Conservation (phyloP, 2,329 filamentous ascomycete species). For the Colletotrichum sp. region DNA sequence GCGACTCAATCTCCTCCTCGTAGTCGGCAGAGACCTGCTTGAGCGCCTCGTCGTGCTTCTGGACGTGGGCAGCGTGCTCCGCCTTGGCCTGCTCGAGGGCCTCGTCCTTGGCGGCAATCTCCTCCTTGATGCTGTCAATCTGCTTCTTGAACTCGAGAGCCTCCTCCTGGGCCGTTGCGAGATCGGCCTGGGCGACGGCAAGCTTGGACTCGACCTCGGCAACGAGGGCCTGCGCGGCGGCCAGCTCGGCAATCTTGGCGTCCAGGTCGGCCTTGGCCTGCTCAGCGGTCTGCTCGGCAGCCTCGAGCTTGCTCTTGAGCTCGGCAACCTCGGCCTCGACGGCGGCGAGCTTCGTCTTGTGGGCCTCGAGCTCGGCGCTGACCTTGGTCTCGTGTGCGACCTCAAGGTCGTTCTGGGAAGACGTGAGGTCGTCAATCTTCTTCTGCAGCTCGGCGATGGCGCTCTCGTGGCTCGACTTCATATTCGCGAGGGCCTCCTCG, state of each 20-base stretch:
- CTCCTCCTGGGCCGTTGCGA: conserved; percentile 49
- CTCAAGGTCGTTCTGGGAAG: conserved; percentile 51
- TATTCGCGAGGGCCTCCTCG: conserved; percentile 53
- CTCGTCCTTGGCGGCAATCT: conserved; percentile 52
- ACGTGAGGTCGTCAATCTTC: conserved; percentile 58
- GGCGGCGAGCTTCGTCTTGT: conserved; percentile 48
- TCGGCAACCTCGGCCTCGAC: conserved; percentile 59
- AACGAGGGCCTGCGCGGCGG: conserved; percentile 43
- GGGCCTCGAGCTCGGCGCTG: conserved; percentile 49
- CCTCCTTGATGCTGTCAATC: conserved; percentile 51
- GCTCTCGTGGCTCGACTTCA: conserved; percentile 56
- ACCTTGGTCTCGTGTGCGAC: conserved; percentile 48
- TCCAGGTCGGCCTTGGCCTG: conserved; percentile 49
- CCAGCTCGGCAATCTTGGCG: conserved; percentile 43
- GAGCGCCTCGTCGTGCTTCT: conserved; percentile 63
- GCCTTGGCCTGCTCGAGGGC: conserved; percentile 56
- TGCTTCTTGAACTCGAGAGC: conserved; percentile 53
- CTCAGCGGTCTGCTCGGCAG: conserved; percentile 50
- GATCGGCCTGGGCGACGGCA: conserved; percentile 45
- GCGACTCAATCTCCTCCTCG: conserved; percentile 68
- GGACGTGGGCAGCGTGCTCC: conserved; percentile 43
- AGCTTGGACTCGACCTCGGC: conserved; percentile 52
- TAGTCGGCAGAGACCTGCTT: conserved; percentile 65
- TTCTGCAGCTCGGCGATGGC: conserved; percentile 55
- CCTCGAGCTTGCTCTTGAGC: conserved; percentile 52